phyloP scores from a whole-genome alignment of 805 yeast genomes.

The Torulaspora quercuum region DNA sequence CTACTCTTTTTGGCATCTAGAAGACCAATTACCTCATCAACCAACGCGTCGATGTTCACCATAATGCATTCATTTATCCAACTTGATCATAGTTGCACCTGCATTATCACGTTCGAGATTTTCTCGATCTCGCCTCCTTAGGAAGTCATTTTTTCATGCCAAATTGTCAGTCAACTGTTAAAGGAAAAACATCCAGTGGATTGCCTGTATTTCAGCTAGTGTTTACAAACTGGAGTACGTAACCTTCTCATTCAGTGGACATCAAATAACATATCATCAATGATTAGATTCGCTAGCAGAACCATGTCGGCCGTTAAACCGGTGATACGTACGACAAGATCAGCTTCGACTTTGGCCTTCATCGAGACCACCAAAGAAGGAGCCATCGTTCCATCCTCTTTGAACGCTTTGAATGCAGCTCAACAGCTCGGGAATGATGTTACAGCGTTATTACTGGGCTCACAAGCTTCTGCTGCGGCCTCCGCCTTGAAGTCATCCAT shows the following conservation, averaged over 20 bases:
- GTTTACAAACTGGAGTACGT: no score
- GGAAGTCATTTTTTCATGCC: no score
- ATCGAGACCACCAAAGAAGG: conserved; percentile 58
- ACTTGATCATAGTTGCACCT: no score
- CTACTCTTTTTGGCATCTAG: conserved; percentile 24
- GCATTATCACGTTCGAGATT: no score
- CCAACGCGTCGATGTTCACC: conserved; percentile 30
- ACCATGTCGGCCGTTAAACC: conserved; percentile 6
- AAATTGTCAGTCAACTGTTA: no score
- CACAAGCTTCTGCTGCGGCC: conserved; percentile 51
- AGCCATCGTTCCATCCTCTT: conserved; percentile 59
- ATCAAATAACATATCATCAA: not conserved
- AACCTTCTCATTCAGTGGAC: no score
- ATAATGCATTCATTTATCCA: no score
- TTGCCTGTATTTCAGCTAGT: no score
- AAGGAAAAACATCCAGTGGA: no score
- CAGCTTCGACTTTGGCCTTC: conserved; percentile 70
- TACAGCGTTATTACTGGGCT: conserved; percentile 73
- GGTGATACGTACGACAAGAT: conserved; percentile 11
- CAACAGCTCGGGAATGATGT: conserved; percentile 68
- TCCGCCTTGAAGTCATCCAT: conserved; percentile 29
- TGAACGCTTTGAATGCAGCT: conserved; percentile 78
- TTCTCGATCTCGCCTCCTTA: no score
- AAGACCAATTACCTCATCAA: conserved; percentile 33
- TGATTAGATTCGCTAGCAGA: conserved; percentile 9